Evolutionary conservation across 176 grass and related monocot genomes (phyloP), one percentile per base, ranked within the genome.

Genomic region (Oryza coarctata): DNA sequence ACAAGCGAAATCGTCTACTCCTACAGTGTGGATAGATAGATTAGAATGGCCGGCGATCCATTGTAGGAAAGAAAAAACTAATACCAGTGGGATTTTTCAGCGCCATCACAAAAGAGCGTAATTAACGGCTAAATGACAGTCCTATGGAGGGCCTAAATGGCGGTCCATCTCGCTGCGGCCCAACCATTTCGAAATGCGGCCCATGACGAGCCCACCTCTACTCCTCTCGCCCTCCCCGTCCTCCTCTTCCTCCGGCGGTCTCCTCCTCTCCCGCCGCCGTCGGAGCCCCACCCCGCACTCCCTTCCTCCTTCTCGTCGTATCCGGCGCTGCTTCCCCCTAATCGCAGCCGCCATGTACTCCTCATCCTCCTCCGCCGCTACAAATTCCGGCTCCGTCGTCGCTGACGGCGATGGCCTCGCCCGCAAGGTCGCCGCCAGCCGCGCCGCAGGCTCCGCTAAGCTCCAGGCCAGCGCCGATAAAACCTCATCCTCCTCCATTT

Each of bases 381-480:
- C 27, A 0, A 12, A 30, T 6, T 65, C 43, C 9, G 60, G 67
- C 2, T 68, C 63, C 86, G 63, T 88, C 70, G 75, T 88, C 32
- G 26, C 49, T 25, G 80, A 84, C 80, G 71, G 69, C 18, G 73
- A 23, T 5, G 65, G 60, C 20, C 69, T 86, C 69, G 68, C 77
- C n/a, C 25, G 65, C 61, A 93, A 89, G 77, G 79, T 71, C 39
- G 67, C 77, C n/a, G 87, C 85, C 72, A 89, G 87, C 73, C 81
- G 87, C 36, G 33, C 83, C 47, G 84, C 84, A 60, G 84, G 91
- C 22, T 60, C 66, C 23, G 63, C 58, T 20, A 93, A 93, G 73
- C 84, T 90, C 26, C 87, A 93, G 87, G 91, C 14, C 8, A 73
- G 43, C 3, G 9, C 29, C 1, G 55, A 25, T 6, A 6, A 55